phyloP scores from a whole-genome alignment of 305 asterid species.

The Fraxinus platypoda region DNA sequence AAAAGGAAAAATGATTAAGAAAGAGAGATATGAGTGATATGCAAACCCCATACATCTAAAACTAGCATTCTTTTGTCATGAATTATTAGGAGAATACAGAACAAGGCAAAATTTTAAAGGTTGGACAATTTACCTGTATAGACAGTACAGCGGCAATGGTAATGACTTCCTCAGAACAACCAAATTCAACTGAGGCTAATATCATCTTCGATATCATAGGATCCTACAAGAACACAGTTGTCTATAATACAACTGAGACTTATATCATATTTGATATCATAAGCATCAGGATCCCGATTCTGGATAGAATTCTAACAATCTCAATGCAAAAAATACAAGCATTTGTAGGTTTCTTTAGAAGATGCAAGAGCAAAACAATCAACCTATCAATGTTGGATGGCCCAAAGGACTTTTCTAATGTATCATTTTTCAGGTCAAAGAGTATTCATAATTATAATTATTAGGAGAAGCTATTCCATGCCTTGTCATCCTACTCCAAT shows the following conservation, averaged over 20 bases:
- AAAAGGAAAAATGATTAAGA: not conserved
- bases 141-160: slow-evolving; percentile 93
- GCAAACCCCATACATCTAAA: not conserved
- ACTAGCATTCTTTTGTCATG: slow-evolving; percentile 1
- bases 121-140: slow-evolving; percentile 57
- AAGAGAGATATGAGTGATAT: not conserved
- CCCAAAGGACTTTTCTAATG: not conserved
- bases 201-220: slow-evolving; percentile 93
- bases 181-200: slow-evolving; percentile 75
- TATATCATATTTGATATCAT: not conserved
- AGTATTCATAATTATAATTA: not conserved
- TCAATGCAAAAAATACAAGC: not conserved
- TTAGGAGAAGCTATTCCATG: not conserved
- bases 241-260: slow-evolving; percentile 14
- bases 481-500: not conserved
- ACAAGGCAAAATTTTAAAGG: not conserved
- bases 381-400: not conserved
- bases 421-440: not conserved
- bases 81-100: slow-evolving; percentile 12
- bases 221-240: slow-evolving; percentile 47
- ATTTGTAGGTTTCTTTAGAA: not conserved
- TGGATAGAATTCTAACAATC: not conserved
- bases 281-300: not conserved
- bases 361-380: not conserved
- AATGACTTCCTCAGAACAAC: slow-evolving; percentile 89